phyloP scores from a whole-genome alignment of 2,329 filamentous ascomycete genomes.

The Emericellopsis cladophorae region DNA sequence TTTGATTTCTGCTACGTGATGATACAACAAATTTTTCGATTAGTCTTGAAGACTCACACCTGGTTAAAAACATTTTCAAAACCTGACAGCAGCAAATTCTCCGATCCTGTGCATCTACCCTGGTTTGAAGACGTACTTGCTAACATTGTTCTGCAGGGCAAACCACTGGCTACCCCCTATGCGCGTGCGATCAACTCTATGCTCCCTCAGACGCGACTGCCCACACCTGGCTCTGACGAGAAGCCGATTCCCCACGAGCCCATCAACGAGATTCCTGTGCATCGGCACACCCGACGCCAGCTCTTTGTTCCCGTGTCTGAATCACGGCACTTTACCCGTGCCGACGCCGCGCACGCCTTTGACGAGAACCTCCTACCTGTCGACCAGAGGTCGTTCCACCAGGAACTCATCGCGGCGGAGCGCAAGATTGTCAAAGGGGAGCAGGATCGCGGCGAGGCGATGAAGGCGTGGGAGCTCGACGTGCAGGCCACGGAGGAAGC shows the following conservation, averaged over 20 bases:
- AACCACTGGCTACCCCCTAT: constrained; percentile 66
- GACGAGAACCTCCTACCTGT: constrained; percentile 45
- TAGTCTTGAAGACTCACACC: constrained; percentile 97
- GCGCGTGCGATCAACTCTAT: constrained; percentile 63
- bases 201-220: constrained; percentile 58
- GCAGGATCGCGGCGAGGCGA: constrained; percentile 20
- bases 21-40: constrained; percentile 67
- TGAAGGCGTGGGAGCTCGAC: constrained; percentile 24
- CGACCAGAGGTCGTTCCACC: constrained; percentile 49
- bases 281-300: constrained; percentile 48
- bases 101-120: constrained; percentile 1
- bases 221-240: constrained; percentile 30
- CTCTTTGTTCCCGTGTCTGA: constrained; percentile 53
- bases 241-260: constrained; percentile 34
- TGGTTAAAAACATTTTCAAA: constrained; percentile 59
- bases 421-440: constrained; percentile 26
- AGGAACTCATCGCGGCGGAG: constrained; percentile 46
- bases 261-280: constrained; percentile 53
- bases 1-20: constrained; percentile 28
- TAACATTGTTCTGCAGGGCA: constrained; percentile 43
- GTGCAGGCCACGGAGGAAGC: constrained; percentile 29
- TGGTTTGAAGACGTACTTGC: background rate
- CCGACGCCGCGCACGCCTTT: constrained; percentile 54
- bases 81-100: constrained; percentile 9
- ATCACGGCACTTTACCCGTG: constrained; percentile 49